A percentile compares a stretch with the other conserved stretches of the same genome.
Evolutionary conservation across 202 grass and related monocot genomes (phyloP).

Genomic region (Hordeum pubiflorum): DNA sequence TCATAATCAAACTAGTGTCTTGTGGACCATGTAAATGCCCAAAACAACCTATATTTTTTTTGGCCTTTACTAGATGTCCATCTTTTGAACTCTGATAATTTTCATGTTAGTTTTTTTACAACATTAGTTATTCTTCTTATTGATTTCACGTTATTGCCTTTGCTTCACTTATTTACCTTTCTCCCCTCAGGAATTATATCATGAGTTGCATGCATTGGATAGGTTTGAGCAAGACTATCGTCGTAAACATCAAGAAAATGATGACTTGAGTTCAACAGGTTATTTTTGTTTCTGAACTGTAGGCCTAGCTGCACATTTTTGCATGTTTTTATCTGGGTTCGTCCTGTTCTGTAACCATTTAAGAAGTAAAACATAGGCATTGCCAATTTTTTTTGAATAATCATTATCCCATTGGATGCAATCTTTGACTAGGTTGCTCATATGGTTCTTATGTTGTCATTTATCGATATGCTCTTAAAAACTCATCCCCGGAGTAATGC

Average conservation of each 20-base stretch:
- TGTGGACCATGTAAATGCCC: conserved; percentile 6
- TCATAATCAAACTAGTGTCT: not conserved
- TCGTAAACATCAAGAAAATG: conserved; percentile 65
- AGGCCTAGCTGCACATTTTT: not conserved
- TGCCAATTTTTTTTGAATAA: not conserved
- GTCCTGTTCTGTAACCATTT: not conserved
- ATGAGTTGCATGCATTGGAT: conserved; percentile 89
- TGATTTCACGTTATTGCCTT: conserved; percentile 24
- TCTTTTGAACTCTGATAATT: conserved; percentile 1
- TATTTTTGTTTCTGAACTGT: conserved; percentile 25
- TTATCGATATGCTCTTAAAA: not conserved
- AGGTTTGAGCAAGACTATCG: conserved; percentile 75
- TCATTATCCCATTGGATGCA: not conserved
- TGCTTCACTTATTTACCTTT: conserved; percentile 17
- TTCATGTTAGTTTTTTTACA: not conserved
- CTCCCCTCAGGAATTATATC: conserved; percentile 68
- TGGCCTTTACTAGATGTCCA: not conserved
- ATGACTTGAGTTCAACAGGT: conserved; percentile 66
- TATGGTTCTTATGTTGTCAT: conserved; percentile 8
- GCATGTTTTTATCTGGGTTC: not conserved
- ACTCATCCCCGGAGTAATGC: not conserved
- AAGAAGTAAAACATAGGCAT: not conserved
- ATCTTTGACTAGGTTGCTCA: not conserved
- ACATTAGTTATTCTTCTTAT: conserved; percentile 2
- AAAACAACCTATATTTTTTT: not conserved